Evolutionary conservation across 306 rosid species (phyloP), one percentile per base, ranked within the genome.

Genomic region (Dalbergia oliveri): DNA sequence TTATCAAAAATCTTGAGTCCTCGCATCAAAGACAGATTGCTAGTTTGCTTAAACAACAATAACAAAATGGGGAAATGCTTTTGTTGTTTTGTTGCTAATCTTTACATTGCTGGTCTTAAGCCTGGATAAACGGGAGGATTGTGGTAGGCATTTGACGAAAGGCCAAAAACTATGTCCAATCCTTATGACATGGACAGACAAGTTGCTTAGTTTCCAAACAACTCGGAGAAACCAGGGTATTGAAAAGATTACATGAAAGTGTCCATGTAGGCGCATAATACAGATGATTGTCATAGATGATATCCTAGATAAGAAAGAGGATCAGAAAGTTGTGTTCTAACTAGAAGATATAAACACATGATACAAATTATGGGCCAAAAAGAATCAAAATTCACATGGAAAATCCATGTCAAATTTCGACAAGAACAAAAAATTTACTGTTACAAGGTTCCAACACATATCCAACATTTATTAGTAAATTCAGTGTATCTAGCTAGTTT

Each of bases 21-120:
- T 60, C 47, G 9, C n/a, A 51, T 49, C 73, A 77, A 77, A 77
- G 75, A 54, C 58, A 53, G 74, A 53, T 66, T 77, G 69, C 58
- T 54, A 54, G 23, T 54, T 66, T 66, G 67, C 51, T 34, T 26
- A 77, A 66, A 77, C 43, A 37, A 53, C 63, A 76, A 35, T 5
- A 47, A 47, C 53, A 47, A 54, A 43, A 39, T 13, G 58, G 58
- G 18, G 58, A 13, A 56, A 56, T 23, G 26, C 61, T 16, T 21
- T 21, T 16, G 61, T 56, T n/a, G 6, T 56, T 16, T n/a, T 18
- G 21, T 18, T n/a, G 61, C 31, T 14, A 47, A 47, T 10, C 53
- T n/a, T 59, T 59, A 59, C 9, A 74, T 14, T 4, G 68, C 51
- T 41, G 23, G 8, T 26, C 58, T 57, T 13, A 9, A 35, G 23